A percentile compares a stretch with the other conserved stretches of the same genome.
Conservation (phyloP, 2,329 filamentous ascomycete genomes). For the Ophiostoma quercus region DNA sequence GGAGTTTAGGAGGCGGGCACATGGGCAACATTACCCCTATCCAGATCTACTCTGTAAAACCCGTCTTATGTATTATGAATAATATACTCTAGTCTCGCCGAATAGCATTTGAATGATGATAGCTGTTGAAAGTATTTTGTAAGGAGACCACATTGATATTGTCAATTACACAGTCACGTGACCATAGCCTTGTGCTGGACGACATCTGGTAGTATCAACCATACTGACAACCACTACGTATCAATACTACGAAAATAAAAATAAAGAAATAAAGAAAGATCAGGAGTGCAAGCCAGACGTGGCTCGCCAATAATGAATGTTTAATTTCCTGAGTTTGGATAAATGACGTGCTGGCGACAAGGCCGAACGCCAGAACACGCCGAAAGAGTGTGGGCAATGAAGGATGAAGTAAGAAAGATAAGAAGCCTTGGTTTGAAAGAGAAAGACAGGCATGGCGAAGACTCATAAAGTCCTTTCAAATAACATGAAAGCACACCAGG, state of each 20-base stretch:
- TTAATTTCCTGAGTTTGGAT: background rate
- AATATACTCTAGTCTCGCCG: background rate
- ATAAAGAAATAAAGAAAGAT: background rate
- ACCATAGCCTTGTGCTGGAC: background rate
- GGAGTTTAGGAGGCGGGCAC: background rate
- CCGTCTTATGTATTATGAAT: background rate
- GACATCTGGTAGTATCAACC: background rate
- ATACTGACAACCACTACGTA: background rate
- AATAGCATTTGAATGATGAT: no score
- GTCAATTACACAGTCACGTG: background rate
- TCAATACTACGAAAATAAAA: background rate
- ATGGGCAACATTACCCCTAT: slow-evolving; percentile 3
- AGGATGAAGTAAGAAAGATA: background rate
- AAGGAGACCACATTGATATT: background rate
- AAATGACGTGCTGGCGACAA: background rate
- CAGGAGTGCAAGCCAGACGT: background rate
- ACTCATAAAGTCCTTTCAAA: background rate
- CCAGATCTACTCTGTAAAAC: no score
- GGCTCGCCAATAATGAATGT: background rate
- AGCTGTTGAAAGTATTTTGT: no score
- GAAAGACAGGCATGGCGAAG: background rate
- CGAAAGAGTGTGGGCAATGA: background rate
- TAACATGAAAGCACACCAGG: no score
- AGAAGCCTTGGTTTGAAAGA: background rate
- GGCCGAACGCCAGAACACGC: background rate